A percentile compares a stretch with the other conserved stretches of the same genome.
Conservation (phyloP, 2,329 filamentous ascomycete genomes). For the Verticillium albo-atrum region DNA sequence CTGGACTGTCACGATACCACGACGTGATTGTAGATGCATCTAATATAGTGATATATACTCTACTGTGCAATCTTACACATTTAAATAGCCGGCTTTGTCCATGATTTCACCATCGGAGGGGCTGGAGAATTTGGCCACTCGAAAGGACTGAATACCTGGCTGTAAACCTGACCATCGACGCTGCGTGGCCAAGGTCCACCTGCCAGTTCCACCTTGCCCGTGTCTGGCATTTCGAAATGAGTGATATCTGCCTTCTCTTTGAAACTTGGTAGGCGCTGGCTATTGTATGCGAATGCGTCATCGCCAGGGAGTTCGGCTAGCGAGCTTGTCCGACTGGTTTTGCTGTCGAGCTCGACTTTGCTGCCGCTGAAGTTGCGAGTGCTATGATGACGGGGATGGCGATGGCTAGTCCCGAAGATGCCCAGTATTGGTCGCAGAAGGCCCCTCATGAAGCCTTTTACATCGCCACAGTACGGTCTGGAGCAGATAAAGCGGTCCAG, state of each 20-base stretch:
- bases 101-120: background rate
- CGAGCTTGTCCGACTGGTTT: background rate
- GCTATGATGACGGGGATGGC: background rate
- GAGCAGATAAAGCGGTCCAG: background rate
- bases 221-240: background rate
- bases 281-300: background rate
- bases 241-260: background rate
- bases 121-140: background rate
- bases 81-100: background rate
- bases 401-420: background rate
- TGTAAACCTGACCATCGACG: background rate
- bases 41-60: background rate
- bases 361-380: background rate
- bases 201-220: background rate
- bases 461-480: background rate
- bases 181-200: background rate
- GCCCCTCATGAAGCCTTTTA: background rate
- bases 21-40: too few relatives aligned
- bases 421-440: background rate
- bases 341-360: background rate
- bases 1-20: too few relatives aligned
- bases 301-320: background rate
- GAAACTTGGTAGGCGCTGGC: background rate
- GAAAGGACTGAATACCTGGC: background rate
- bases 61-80: background rate